Conservation (phyloP, 345 rosid genomes). For the Arabis alpina region DNA sequence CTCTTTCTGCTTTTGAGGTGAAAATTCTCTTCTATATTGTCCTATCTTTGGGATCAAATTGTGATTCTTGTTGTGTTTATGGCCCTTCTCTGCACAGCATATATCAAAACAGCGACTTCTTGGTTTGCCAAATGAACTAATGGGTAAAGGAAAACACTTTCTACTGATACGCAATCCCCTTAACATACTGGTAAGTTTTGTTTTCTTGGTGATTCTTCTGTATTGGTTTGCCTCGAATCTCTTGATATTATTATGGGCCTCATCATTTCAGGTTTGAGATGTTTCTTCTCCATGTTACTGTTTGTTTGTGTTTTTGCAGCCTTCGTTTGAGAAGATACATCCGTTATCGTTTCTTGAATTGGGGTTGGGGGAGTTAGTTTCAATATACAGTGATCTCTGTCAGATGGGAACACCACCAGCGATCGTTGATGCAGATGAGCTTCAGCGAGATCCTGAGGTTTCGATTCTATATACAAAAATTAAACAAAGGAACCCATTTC, state of each 20-base stretch:
- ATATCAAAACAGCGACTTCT: constrained; percentile 64
- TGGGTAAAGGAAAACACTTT: constrained; percentile 84
- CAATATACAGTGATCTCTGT: constrained; percentile 71
- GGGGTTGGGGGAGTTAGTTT: constrained; percentile 72
- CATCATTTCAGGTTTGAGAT: not conserved
- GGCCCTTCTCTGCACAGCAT: constrained; percentile 51
- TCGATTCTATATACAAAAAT: constrained; percentile 10
- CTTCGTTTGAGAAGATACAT: constrained; percentile 69
- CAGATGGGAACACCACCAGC: constrained; percentile 69
- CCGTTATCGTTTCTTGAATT: constrained; percentile 77
- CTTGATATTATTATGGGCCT: constrained; percentile 5
- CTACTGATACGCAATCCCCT: constrained; percentile 78
- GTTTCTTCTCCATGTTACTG: constrained; percentile 22
- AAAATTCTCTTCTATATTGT: not conserved
- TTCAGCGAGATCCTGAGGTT: constrained; percentile 85
- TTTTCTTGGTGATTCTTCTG: constrained; percentile 1
- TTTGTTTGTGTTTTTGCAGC: constrained; percentile 47
- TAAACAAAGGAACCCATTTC: constrained; percentile 18
- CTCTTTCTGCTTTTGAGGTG: too few species aligned
- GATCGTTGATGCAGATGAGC: constrained; percentile 73
- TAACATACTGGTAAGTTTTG: constrained; percentile 60
- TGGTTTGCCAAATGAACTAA: constrained; percentile 65
- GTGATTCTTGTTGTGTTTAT: not conserved
- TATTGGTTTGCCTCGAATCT: constrained; percentile 1
- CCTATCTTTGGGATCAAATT: not conserved